Evolutionary conservation across 2,329 filamentous ascomycete species (phyloP).

Genomic region (Xylaria sp.): DNA sequence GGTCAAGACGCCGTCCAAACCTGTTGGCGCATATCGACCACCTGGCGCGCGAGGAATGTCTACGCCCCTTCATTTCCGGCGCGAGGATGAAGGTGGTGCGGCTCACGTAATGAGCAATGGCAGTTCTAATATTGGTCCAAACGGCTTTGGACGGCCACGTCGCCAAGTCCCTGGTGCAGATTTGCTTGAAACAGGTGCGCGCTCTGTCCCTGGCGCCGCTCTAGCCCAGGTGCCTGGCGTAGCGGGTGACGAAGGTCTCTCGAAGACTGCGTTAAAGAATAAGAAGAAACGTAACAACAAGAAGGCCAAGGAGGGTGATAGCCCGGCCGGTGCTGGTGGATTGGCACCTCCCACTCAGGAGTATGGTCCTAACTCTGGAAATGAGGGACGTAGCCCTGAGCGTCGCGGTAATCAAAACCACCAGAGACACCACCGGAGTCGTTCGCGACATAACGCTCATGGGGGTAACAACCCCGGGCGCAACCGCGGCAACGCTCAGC

Average conservation of each 20-base stretch:
- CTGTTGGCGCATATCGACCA: constrained; percentile 94
- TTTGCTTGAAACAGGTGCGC: constrained; percentile 64
- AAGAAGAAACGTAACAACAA: constrained; percentile 97
- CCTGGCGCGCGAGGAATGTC: constrained; percentile 89
- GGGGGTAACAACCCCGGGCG: constrained; percentile 59
- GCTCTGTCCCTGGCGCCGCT: constrained; percentile 74
- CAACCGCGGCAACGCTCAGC: constrained; percentile 63
- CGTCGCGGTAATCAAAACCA: constrained; percentile 68
- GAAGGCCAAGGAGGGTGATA: constrained; percentile 85
- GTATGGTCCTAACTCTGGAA: constrained; percentile 57
- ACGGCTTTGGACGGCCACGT: constrained; percentile 81
- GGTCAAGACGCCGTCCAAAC: constrained; percentile 94
- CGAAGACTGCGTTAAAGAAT: constrained; percentile 90
- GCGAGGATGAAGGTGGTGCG: constrained; percentile 94
- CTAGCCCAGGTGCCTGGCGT: constrained; percentile 69
- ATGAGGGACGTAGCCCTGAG: constrained; percentile 73
- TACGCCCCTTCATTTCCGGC: constrained; percentile 95
- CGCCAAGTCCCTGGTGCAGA: constrained; percentile 91
- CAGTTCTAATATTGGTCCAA: constrained; percentile 73
- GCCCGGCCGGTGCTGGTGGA: constrained; percentile 60
- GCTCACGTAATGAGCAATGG: constrained; percentile 86
- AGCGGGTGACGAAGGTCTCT: constrained; percentile 78
- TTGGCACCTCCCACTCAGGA: constrained; percentile 60
- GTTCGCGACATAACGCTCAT: constrained; percentile 62
- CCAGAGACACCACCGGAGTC: constrained; percentile 60